phyloP scores from a whole-genome alignment of 139 green algal genomes.

The Mesotaenium endlicherianum region DNA sequence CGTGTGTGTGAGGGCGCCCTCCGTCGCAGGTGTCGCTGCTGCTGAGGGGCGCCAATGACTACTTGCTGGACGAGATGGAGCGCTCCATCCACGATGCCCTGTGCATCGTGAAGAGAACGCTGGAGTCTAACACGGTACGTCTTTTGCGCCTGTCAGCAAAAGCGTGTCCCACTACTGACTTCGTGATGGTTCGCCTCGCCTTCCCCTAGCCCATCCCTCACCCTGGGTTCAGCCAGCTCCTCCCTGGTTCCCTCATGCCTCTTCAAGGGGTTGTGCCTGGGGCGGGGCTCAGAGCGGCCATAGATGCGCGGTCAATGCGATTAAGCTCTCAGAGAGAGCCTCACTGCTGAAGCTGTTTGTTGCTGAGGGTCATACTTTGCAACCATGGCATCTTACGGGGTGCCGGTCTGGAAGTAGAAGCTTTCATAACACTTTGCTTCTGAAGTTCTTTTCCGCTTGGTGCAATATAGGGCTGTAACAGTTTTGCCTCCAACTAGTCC shows the following conservation, averaged over 20 bases:
- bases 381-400: too few species aligned
- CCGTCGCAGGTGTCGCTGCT: conserved; percentile 74
- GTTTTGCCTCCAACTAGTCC: too few species aligned
- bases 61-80: conserved; percentile 99
- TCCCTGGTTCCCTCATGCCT: background rate
- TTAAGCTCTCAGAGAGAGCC: too few species aligned
- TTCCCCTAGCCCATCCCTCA: background rate
- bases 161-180: background rate
- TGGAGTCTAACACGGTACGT: conserved; percentile 84
- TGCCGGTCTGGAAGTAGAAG: too few species aligned
- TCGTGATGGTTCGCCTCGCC: background rate
- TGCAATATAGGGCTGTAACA: too few species aligned
- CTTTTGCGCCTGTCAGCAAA: too few species aligned
- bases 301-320: too few species aligned
- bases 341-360: too few species aligned
- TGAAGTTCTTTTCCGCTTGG: background rate
- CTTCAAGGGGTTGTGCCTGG: too few species aligned
- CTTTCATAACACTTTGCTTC: too few species aligned
- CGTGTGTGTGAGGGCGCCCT: background rate
- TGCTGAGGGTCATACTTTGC: too few species aligned
- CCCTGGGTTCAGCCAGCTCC: background rate
- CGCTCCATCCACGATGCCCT: conserved; percentile 93
- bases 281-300: too few species aligned
- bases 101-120: conserved; percentile 95
- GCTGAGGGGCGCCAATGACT: conserved; percentile 95